Evolutionary conservation across 495 filamentous ascomycete species (phyloP).

Genomic region (Friedmanniomyces endolithicus): DNA sequence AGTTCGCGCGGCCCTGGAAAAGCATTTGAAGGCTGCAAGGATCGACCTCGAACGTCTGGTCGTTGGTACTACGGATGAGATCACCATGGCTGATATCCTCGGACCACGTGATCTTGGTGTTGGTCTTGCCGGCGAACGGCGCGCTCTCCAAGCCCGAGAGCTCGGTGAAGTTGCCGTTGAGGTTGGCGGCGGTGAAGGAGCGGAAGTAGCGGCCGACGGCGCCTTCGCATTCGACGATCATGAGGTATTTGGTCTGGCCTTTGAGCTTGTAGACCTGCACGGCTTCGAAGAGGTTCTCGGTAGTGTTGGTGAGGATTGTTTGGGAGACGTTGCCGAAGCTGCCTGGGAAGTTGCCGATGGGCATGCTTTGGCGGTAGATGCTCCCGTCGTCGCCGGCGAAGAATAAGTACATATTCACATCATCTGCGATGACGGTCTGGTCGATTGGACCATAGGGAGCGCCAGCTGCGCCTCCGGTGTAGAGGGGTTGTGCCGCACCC

Average conservation of each 20-base stretch:
- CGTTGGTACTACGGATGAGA: constrained; percentile 40
- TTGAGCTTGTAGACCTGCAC: constrained; percentile 49
- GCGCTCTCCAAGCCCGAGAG: constrained; percentile 39
- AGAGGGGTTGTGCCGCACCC: constrained; percentile 42
- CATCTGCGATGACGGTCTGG: constrained; percentile 48
- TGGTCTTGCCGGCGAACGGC: constrained; percentile 51
- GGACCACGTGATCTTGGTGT: constrained; percentile 49
- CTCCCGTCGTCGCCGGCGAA: constrained; percentile 52
- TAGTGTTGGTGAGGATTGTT: constrained; percentile 38
- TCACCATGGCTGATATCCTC: constrained; percentile 54
- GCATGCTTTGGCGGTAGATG: constrained; percentile 50
- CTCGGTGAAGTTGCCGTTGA: constrained; percentile 41
- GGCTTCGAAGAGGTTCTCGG: constrained; percentile 48
- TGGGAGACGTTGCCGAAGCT: constrained; percentile 40
- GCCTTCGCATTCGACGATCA: constrained; percentile 52
- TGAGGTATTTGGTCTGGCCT: constrained; percentile 42
- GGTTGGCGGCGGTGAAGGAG: constrained; percentile 44
- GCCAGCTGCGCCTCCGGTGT: constrained; percentile 39
- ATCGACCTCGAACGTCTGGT: constrained; percentile 40
- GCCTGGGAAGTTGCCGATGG: constrained; percentile 46
- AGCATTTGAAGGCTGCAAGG: constrained; percentile 17
- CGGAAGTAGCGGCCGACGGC: constrained; percentile 49
- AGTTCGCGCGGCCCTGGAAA: constrained; percentile 3
- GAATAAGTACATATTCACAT: constrained; percentile 47
- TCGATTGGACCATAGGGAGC: constrained; percentile 42